Base-by-base conservation (phyloP, 2,329 filamentous ascomycete genomes). In the Teratosphaeria pseudoeucalypti region DNA sequence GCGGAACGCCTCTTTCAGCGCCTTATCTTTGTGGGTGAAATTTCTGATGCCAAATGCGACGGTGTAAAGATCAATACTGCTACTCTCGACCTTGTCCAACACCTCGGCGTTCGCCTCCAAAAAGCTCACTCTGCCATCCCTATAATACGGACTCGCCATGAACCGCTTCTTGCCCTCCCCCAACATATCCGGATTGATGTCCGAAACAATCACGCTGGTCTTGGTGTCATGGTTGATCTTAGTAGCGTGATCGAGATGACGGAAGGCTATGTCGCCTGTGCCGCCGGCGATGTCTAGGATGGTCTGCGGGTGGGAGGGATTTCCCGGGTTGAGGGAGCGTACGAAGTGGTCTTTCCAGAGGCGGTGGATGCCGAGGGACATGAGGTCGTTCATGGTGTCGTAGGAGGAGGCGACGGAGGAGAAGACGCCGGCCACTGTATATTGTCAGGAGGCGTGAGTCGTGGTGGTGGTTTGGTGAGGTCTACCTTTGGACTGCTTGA, bases 331-430 rank as follows among this genome's bases (percentile, higher is more conserved):
- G 34, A 99, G 83, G 37, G 86, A 87, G 66, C 89, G 86, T 54
- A 99, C 92, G 74, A 97, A 99, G 77, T 96, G 86, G 76, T 97
- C 92, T 79, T 89, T 99, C 94, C 94, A 99, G 43, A 99, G 79
- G 52, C 94, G 88, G 75, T 99, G 94, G 77, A 96, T 92, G 58
- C 94, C 94, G 55, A 99, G 84, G 7, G 94, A 97, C 94, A 99
- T 99, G 66, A 97, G 82, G 74, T 99, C 94, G 78, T 99, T 99
- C 94, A 99, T 99, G 63, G 87, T 88, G 75, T 99, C 94, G 77
- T 99, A 99, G 19, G 88, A 90, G 63, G 89, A 86, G 66, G 94
- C 94, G 49, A 99, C 94, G 66, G 88, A 96, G 74, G 90, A 92
- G 78, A 99, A 99, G 60, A 99, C 94, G 52, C 84, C 85, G 61